Evolutionary conservation across 1,284 basidiomycete genomes (phyloP), one percentile per base, ranked within the genome.

Genomic region (Ustilago hordei): DNA sequence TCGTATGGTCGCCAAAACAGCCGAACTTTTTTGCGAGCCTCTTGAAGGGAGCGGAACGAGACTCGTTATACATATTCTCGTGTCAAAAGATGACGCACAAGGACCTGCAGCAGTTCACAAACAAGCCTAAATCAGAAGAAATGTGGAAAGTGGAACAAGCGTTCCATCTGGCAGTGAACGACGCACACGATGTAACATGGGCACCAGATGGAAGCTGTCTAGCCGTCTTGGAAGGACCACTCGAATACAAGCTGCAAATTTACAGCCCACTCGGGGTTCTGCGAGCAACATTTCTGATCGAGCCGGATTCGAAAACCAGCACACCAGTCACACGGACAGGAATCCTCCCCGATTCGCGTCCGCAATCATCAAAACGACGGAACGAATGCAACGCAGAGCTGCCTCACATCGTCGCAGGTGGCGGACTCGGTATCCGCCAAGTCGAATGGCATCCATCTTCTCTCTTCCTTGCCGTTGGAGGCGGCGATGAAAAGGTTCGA

Each of bases 131-230:
- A 15, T 64, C 66, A 35, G 66, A 69, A 17, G 64, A 73, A 34
- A 36, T 54, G 58, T 78, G 75, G 75, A 70, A 74, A 59, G 48
- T 55, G 39, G 71, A 74, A 15, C 65, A 92, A 93, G 93, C 95
- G 86, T 95, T 94, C 77, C 89, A 92, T 3, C 87, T 94, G n/a
- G 91, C 91, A 1, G 93, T 93, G 0, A 87, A 89, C 7, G 92
- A 92, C 28, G 86, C 93, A 28, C 89, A 92, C 15, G 93, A 92
- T 0, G 84, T 95, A n/a, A 88, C 90, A 1, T 89, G 95, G 70
- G 94, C 93, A 9, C 94, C 94, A 0, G 92, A 90, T 12, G 94
- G 93, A 7, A 91, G 91, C 76, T 89, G 92, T 86, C 75, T 96
- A 13, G 93, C 93, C 0, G 89, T 92, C 0, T 95, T 92, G 92